Base-by-base conservation (phyloP, 192 early-diverging fungal genomes). In the Backusella luteola region DNA sequence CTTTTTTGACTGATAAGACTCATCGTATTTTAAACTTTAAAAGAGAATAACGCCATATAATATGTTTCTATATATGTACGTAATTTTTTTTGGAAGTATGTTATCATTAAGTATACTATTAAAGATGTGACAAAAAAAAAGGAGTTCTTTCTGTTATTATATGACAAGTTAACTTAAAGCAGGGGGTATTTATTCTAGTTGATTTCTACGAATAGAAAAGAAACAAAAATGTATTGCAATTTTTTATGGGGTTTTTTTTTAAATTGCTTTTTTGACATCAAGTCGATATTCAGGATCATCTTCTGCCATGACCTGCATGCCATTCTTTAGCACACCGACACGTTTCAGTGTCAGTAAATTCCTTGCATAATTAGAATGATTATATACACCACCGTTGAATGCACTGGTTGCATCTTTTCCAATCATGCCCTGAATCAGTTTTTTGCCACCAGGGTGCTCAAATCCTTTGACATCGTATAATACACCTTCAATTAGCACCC, bases 301-400 rank as follows among this genome's bases (percentile, higher is more conserved):
- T 9, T 75, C 74, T 23, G 59, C 6, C 75, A 79, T 79, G 6
- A 83, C 75, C 68, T 80, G 67, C 79, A 80, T 83, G 69, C 89
- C 89, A 76, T 78, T 87, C 66, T 81, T 77, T 17, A 90, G 79
- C 41, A 90, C 87, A 74, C 89, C 92, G 67, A 93, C 84, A 66
- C 93, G 86, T 89, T 93, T 89, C 69, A 85, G 85, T 12, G 90
- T 87, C 87, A 95, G 83, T 71, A 98, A 83, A 82, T 96, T 93
- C 46, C 94, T 85, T 3, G 96, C 96, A 35, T 93, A 94, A 74
- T 95, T 97, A 76, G 91, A 89, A 82, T 98, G 97, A 75, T 93
- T 85, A 82, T 97, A 96, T n/a, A 97, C 88, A 66, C 93, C 95
- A 34, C 97, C 96, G 74, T 97, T 94, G 85, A 97, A 97, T 0